Percentiles rank a stretch among this genome's conserved stretches.
phyloP scores from a whole-genome alignment of 768 basidiomycete genomes.

The Boletus fagicola region DNA sequence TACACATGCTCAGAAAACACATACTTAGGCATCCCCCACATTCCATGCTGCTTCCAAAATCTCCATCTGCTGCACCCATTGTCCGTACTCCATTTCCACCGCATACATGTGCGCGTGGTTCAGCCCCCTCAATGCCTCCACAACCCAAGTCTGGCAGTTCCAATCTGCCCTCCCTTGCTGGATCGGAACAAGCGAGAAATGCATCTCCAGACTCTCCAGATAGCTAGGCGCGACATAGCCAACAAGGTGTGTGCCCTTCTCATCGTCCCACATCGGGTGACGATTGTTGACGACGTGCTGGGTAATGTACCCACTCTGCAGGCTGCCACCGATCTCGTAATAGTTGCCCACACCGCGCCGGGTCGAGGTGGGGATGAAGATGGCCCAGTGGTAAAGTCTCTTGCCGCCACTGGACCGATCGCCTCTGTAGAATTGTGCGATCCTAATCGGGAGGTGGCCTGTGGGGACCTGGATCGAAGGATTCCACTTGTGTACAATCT shows the following conservation, averaged over 20 bases:
- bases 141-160: constrained; percentile 24
- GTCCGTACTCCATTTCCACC: constrained; percentile 15
- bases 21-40: constrained; percentile 10
- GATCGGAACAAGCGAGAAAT: constrained; percentile 13
- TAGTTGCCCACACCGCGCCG: constrained; percentile 20
- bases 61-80: constrained; percentile 15
- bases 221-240: constrained; percentile 9
- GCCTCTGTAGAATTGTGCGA: constrained; percentile 17
- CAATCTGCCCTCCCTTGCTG: constrained; percentile 11
- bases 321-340: constrained; percentile 17
- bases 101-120: constrained; percentile 12
- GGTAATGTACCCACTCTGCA: constrained; percentile 9
- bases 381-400: constrained; percentile 18
- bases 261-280: constrained; percentile 16
- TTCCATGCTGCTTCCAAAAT: constrained; percentile 19
- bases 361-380: constrained; percentile 22
- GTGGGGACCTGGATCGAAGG: constrained; percentile 9
- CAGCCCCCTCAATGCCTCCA: constrained; percentile 18
- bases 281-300: constrained; percentile 18
- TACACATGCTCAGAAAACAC: neutral
- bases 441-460: constrained; percentile 15
- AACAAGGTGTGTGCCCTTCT: constrained; percentile 12
- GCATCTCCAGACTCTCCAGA: constrained; percentile 6
- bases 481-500: constrained; percentile 2
- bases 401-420: neutral